Evolutionary conservation across 768 basidiomycete genomes (phyloP).

Genomic region (Trametes sanguinea): DNA sequence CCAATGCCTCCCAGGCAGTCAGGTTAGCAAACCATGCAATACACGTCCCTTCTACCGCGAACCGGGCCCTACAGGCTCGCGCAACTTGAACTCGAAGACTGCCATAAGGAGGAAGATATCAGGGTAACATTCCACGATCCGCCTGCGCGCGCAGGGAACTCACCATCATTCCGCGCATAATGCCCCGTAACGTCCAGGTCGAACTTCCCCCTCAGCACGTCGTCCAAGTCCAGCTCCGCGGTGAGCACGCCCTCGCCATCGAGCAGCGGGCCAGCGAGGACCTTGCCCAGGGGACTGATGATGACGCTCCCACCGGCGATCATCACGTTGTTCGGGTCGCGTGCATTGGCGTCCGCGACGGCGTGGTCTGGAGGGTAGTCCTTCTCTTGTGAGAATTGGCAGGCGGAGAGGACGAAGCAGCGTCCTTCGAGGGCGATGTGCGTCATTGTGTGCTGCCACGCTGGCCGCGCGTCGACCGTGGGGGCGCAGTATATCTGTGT

Average conservation of each 20-base stretch:
- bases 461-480: conserved; percentile 60
- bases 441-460: conserved; percentile 58
- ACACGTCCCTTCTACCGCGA: neutral
- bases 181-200: conserved; percentile 65
- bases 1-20: neutral
- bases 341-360: conserved; percentile 39
- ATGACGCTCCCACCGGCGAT: conserved; percentile 66
- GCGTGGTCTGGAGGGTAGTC: conserved; percentile 54
- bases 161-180: conserved; percentile 60
- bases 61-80: conserved; percentile 3
- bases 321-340: conserved; percentile 51
- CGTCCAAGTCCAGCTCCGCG: conserved; percentile 60
- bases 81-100: conserved; percentile 25
- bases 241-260: conserved; percentile 54
- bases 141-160: conserved; percentile 23
- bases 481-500: conserved; percentile 67
- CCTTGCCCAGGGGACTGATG: conserved; percentile 54
- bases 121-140: neutral
- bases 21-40: neutral
- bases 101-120: neutral
- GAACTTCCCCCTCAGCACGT: conserved; percentile 57
- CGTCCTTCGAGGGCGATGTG: conserved; percentile 71
- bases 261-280: conserved; percentile 61
- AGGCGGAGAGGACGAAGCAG: conserved; percentile 67
- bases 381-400: conserved; percentile 56